These are phyloP conservation scores for Paratinospora sagittata DNA, from an alignment of 164 flowering plant species.

Conservation along the genomic window DNA sequence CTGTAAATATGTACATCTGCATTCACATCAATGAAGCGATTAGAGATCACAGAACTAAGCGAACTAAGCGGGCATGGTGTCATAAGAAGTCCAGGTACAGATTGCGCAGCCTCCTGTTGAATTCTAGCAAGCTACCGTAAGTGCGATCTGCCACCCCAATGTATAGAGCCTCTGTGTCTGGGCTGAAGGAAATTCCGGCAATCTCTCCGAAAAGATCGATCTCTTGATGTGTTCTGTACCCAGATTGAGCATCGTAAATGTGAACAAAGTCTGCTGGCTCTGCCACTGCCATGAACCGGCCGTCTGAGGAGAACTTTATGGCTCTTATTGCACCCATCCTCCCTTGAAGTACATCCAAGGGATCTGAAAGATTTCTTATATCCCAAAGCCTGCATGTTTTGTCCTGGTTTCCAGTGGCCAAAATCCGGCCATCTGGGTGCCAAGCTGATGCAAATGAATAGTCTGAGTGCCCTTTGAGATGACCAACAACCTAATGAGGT, in stretches of 20 bases:
- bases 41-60: too few species aligned
- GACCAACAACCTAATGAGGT: constrained; percentile 35
- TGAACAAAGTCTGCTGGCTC: constrained; percentile 97
- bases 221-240: constrained; percentile 52
- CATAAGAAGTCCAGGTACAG: constrained; percentile 42
- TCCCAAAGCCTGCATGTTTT: constrained; percentile 95
- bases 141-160: constrained; percentile 85
- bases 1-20: neutral
- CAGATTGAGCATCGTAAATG: constrained; percentile 49
- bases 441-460: constrained; percentile 92
- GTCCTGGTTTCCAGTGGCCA: constrained; percentile 96
- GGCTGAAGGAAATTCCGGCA: constrained; percentile 92
- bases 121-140: constrained; percentile 84
- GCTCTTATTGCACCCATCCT: constrained; percentile 87
- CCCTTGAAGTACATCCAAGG: constrained; percentile 64
- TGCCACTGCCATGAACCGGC: constrained; percentile 84
- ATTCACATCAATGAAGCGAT: neutral
- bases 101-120: constrained; percentile 40
- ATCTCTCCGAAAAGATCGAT: constrained; percentile 93
- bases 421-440: constrained; percentile 78
- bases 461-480: constrained; percentile 75
- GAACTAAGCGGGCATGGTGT: neutral
- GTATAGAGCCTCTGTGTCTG: constrained; percentile 78
- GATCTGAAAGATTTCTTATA: constrained; percentile 61
- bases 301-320: constrained; percentile 70